phyloP scores from a whole-genome alignment of 2,329 filamentous ascomycete species.

The Arthrobotrys sphaeroides region DNA sequence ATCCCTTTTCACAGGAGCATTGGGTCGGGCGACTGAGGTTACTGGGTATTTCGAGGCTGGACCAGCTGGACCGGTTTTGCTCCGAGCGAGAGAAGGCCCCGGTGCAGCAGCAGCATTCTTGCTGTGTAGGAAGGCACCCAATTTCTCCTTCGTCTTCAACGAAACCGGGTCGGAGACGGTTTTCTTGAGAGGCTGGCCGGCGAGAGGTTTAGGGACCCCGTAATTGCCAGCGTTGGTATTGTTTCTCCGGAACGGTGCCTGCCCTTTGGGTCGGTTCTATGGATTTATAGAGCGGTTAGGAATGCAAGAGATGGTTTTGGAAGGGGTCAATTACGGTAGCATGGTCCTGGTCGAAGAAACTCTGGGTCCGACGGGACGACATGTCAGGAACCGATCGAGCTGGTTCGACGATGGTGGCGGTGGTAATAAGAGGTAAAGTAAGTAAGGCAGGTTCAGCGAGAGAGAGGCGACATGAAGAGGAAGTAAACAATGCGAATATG shows the following conservation, averaged over 20 bases:
- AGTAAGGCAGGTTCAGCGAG: too few species aligned
- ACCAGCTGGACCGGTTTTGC: background rate
- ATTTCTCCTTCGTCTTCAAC: conserved; percentile 28
- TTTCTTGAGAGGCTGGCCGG: conserved; percentile 52
- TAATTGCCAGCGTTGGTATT: conserved; percentile 42
- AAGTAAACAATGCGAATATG: too few species aligned
- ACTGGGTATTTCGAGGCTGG: conserved; percentile 2
- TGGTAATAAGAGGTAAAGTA: too few species aligned
- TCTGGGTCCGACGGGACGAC: conserved; percentile 36
- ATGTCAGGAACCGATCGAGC: conserved; percentile 12
- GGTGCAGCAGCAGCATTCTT: conserved; percentile 9
- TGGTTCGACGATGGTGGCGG: too few species aligned
- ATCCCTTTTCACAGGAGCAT: background rate
- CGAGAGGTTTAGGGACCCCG: conserved; percentile 44
- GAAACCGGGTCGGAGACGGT: conserved; percentile 36
- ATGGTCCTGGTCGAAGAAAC: conserved; percentile 51
- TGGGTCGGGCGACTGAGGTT: background rate
- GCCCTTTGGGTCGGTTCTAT: conserved; percentile 33
- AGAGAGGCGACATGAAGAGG: conserved; percentile 2
- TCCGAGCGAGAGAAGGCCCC: background rate
- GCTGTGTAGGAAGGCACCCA: conserved; percentile 31
- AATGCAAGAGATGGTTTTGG: background rate
- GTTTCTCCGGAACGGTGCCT: conserved; percentile 19
- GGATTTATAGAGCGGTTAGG: background rate
- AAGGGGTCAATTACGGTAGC: conserved; percentile 15